A percentile compares a stretch with the other conserved stretches of the same genome.
Evolutionary conservation across 805 yeast species (phyloP).

Genomic region (Cyberlindnera xylosilytica): DNA sequence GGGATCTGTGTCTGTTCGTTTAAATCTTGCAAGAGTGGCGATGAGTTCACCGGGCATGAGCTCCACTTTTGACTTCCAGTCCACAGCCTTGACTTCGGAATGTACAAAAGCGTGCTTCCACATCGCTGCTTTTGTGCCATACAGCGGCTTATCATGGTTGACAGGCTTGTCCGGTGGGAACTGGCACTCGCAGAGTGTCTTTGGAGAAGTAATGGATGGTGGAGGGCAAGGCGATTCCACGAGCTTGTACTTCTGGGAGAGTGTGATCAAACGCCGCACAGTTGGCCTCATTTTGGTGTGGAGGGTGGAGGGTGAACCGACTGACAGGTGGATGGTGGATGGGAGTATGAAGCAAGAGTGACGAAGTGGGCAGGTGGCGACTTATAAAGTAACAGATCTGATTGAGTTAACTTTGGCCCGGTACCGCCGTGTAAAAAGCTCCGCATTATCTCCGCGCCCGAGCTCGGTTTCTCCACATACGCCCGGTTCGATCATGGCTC

Average conservation of each 20-base stretch:
- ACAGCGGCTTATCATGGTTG: constrained; percentile 37
- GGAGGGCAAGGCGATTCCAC: constrained; percentile 15
- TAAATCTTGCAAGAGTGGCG: constrained; percentile 34
- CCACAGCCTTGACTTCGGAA: constrained; percentile 37
- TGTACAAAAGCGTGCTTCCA: constrained; percentile 57
- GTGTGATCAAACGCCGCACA: constrained; percentile 3
- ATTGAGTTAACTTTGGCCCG: no score
- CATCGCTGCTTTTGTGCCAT: constrained; percentile 46
- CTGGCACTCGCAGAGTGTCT: constrained; percentile 46
- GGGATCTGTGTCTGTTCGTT: constrained; percentile 36
- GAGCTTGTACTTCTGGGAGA: constrained; percentile 20
- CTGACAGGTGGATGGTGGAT: no score
- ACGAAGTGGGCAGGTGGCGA: no score
- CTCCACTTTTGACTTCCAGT: constrained; percentile 47
- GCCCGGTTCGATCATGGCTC: no score
- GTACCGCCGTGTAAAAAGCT: no score
- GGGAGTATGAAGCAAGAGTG: no score
- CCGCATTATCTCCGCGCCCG: no score
- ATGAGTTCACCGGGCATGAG: constrained; percentile 42
- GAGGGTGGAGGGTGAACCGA: no score
- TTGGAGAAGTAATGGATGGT: constrained; percentile 15
- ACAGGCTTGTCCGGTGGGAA: constrained; percentile 44
- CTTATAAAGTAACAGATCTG: no score
- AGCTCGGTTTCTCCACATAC: no score
- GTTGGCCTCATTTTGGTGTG: constrained; percentile 15